Conservation (phyloP, 2,329 filamentous ascomycete species). For the Lachnellula occidentalis region DNA sequence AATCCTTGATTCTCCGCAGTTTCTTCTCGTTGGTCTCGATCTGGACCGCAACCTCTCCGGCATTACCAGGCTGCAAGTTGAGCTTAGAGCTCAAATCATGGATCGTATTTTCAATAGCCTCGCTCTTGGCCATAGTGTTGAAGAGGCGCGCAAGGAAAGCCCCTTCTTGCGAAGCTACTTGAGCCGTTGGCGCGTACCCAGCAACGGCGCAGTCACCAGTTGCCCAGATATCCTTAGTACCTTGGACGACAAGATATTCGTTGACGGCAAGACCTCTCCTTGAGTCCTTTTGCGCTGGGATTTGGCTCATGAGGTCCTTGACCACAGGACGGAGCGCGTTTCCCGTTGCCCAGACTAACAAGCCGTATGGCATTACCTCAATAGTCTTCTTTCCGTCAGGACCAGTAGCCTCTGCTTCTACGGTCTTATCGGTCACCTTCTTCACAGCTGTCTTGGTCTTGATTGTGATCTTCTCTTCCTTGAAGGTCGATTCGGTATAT, state of each 20-base stretch:
- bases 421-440: slow-evolving; percentile 85
- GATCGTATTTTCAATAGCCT: slow-evolving; percentile 73
- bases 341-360: slow-evolving; percentile 97
- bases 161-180: slow-evolving; percentile 94
- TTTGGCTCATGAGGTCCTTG: slow-evolving; percentile 84
- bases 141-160: slow-evolving; percentile 91
- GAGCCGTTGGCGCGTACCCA: slow-evolving; percentile 94
- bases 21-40: slow-evolving; percentile 86
- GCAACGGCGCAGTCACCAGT: slow-evolving; percentile 96
- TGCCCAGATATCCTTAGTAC: slow-evolving; percentile 94
- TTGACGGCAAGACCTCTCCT: slow-evolving; percentile 93
- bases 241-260: slow-evolving; percentile 97
- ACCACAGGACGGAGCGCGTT: slow-evolving; percentile 88
- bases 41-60: slow-evolving; percentile 63
- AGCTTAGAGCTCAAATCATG: slow-evolving; percentile 58
- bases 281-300: slow-evolving; percentile 92
- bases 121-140: slow-evolving; percentile 98
- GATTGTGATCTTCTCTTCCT: slow-evolving; percentile 97
- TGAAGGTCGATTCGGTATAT: slow-evolving; percentile 98
- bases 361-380: slow-evolving; percentile 83
- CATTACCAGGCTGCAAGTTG: slow-evolving; percentile 56
- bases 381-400: slow-evolving; percentile 80
- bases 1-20: slow-evolving; percentile 82
- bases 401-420: slow-evolving; percentile 79
- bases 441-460: slow-evolving; percentile 99